phyloP scores from a whole-genome alignment of 345 rosid genomes.

The Moricandia moricandioides region DNA sequence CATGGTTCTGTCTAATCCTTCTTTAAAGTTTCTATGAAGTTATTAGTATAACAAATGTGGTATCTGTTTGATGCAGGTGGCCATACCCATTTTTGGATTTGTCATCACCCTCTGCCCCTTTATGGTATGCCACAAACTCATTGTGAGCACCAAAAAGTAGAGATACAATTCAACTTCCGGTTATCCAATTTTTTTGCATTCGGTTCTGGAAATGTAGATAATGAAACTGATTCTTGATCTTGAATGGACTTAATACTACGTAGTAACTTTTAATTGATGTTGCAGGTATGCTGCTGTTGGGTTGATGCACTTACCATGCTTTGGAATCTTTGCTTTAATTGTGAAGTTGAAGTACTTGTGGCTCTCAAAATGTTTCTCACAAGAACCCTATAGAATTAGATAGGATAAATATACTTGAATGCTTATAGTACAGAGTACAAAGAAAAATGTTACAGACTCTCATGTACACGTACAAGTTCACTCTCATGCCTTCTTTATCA shows the following conservation, averaged over 20 bases:
- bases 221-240: background rate
- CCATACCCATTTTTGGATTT: constrained; percentile 90
- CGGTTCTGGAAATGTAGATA: background rate
- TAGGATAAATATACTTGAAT: background rate
- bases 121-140: constrained; percentile 58
- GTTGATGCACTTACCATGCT: constrained; percentile 59
- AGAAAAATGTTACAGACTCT: background rate
- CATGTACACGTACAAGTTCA: background rate
- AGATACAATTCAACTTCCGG: background rate
- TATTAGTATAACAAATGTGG: background rate
- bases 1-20: background rate
- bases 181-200: background rate
- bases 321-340: constrained; percentile 49
- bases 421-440: background rate
- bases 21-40: constrained; percentile 1
- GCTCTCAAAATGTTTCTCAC: constrained; percentile 46
- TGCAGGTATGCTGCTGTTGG: constrained; percentile 56
- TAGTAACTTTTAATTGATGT: background rate
- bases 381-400: constrained; percentile 6
- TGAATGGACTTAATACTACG: constrained; percentile 7
- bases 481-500: constrained; percentile 1
- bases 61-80: constrained; percentile 64
- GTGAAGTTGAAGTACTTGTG: constrained; percentile 46
- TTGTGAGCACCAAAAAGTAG: background rate
- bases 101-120: constrained; percentile 64